Conservation (phyloP, 169 alveolate genomes). For the Cryptosporidium ryanae region DNA sequence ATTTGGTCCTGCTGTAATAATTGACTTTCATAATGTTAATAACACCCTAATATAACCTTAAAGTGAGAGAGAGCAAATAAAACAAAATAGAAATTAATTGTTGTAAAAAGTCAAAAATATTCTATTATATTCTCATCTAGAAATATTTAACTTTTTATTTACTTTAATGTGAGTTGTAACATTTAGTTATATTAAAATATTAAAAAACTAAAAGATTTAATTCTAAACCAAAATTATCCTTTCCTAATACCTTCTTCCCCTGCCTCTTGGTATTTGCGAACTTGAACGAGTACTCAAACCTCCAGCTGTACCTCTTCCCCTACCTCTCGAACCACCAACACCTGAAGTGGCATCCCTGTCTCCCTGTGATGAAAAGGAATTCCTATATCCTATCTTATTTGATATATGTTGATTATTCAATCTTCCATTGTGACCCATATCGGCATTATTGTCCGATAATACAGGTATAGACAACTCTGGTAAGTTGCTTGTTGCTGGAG, state of each 20-base stretch:
- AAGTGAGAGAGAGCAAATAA: neutral
- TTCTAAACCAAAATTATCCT: no score
- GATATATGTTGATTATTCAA: slow-evolving; percentile 62
- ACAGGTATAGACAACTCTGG: slow-evolving; percentile 62
- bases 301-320: slow-evolving; percentile 48
- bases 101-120: neutral
- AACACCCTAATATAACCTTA: neutral
- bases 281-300: slow-evolving; percentile 5
- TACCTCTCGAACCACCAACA: neutral
- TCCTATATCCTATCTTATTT: slow-evolving; percentile 62
- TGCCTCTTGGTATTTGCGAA: neutral
- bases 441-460: slow-evolving; percentile 1
- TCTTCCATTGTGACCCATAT: slow-evolving; percentile 68
- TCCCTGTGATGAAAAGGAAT: neutral
- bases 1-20: slow-evolving; percentile 21
- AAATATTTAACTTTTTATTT: no score
- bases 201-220: neutral
- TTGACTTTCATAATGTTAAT: neutral
- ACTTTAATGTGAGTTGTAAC: no score
- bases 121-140: neutral
- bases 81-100: neutral
- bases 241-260: no score
- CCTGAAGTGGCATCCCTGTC: neutral
- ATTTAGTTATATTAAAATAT: neutral
- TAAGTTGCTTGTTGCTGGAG: slow-evolving; percentile 56